phyloP scores from a whole-genome alignment of 768 basidiomycete genomes.

The Boletales sp. region DNA sequence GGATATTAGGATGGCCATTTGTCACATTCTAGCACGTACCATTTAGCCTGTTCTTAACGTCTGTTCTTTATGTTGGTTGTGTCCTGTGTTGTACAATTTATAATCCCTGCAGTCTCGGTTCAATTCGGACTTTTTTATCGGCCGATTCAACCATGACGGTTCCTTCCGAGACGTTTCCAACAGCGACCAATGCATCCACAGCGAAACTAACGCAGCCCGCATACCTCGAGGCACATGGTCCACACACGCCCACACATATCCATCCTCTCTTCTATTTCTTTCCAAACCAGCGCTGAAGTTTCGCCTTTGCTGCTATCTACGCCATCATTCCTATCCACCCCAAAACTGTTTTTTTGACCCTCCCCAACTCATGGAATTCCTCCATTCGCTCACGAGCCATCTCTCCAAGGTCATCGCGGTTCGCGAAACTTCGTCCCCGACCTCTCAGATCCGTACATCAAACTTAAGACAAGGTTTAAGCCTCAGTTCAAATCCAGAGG shows the following conservation, averaged over 20 bases:
- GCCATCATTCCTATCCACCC: background rate
- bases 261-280: background rate
- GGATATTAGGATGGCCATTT: too few species aligned
- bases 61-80: background rate
- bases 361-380: conserved; percentile 17
- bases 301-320: background rate
- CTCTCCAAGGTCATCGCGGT: conserved; percentile 23
- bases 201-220: conserved; percentile 19
- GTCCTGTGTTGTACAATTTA: conserved; percentile 5
- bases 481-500: conserved; percentile 4
- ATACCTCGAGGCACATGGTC: conserved; percentile 11
- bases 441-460: conserved; percentile 5
- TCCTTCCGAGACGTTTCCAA: background rate
- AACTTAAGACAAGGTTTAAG: conserved; percentile 13
- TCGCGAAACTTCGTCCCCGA: conserved; percentile 14
- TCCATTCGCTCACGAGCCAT: conserved; percentile 13
- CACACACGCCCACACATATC: background rate
- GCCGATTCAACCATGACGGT: conserved; percentile 6
- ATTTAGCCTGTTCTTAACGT: background rate
- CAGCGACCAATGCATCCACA: conserved; percentile 16
- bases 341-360: background rate
- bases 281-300: background rate
- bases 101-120: conserved; percentile 1
- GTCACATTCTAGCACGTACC: background rate
- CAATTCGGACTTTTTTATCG: conserved; percentile 9